Base-by-base conservation (phyloP, 1,284 basidiomycete species). In the Ceratobasidium sp. region DNA sequence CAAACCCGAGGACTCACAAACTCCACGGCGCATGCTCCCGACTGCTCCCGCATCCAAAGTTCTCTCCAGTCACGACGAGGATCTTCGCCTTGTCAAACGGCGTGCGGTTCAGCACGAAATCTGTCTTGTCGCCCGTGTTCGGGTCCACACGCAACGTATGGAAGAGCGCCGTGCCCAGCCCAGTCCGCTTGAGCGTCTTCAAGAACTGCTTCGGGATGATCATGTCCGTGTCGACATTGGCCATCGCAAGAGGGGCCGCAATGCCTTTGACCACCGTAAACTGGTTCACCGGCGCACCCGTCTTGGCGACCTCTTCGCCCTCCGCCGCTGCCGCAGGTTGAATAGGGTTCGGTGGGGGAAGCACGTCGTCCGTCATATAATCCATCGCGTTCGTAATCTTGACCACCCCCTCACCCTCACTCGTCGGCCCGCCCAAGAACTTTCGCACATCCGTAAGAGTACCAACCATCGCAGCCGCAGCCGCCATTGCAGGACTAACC, bases 11-110 rank as follows among this genome's bases (percentile, higher is more conserved):
- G 4, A 87, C 91, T 84, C 77, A 94, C 87, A 98, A 84, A 80
- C 95, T 95, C 96, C 96, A 98, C 0, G 95, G 95, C 16, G 96
- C 96, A 80, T 98, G 96, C 81, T 98, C 96, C 76, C 93, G 91
- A 79, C 91, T 96, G 81, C 91, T 95, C 43, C 95, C 96, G 78
- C 96, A 98, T 14, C 96, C 96, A 83, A 98, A 98, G 86, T 98
- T 98, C 78, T 88, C 87, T 44, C 94, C 96, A 7, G 91, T 95
- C 79, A 92, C 95, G 57, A 98, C 91, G 49, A 98, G 85, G 75
- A 98, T 93, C 81, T 88, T 93, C 13, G 95, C 86, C 73, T 90
- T 83, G 75, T 91, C 86, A 80, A 91, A 98, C 1, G 94, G 95
- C 73, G 89, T 86, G 75, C 91, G 89, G 84, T 98, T 98, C 77